These are phyloP conservation scores for Fremontodendron californicum DNA, from an alignment of 345 rosid species.

Conservation along the genomic window DNA sequence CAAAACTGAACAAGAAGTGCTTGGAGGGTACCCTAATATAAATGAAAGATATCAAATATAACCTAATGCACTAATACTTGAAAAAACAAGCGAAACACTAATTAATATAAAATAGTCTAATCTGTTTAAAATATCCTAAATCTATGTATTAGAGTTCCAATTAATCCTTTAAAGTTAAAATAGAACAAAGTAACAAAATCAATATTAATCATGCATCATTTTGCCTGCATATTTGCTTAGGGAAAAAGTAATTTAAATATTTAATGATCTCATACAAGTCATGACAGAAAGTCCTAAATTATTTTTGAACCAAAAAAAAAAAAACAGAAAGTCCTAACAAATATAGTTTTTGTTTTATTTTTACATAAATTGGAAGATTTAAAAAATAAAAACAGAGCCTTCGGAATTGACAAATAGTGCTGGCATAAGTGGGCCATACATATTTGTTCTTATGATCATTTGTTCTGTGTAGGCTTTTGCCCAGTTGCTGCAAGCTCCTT, in stretches of 20 bases:
- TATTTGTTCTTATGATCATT: background rate
- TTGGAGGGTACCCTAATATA: background rate
- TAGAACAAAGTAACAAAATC: background rate
- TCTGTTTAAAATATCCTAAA: background rate
- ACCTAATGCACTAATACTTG: background rate
- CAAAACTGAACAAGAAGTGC: too few species aligned
- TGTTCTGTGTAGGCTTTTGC: constrained; percentile 57
- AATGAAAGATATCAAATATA: background rate
- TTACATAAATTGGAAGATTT: background rate
- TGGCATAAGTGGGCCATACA: background rate
- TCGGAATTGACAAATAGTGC: background rate
- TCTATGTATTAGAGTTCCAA: background rate
- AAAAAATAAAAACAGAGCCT: background rate
- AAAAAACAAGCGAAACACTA: background rate
- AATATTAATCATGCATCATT: background rate
- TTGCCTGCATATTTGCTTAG: background rate
- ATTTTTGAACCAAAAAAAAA: background rate
- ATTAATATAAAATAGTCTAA: background rate
- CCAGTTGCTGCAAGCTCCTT: constrained; percentile 73
- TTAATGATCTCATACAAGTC: background rate
- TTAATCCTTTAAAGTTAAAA: background rate
- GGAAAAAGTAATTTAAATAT: background rate
- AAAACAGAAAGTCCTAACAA: background rate
- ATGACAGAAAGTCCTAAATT: background rate
- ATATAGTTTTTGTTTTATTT: background rate